A percentile compares a stretch with the other conserved stretches of the same genome.
These are phyloP conservation scores for Apiospora rasikravindrae DNA, from an alignment of 2,329 filamentous ascomycete species.

Conservation along the genomic window DNA sequence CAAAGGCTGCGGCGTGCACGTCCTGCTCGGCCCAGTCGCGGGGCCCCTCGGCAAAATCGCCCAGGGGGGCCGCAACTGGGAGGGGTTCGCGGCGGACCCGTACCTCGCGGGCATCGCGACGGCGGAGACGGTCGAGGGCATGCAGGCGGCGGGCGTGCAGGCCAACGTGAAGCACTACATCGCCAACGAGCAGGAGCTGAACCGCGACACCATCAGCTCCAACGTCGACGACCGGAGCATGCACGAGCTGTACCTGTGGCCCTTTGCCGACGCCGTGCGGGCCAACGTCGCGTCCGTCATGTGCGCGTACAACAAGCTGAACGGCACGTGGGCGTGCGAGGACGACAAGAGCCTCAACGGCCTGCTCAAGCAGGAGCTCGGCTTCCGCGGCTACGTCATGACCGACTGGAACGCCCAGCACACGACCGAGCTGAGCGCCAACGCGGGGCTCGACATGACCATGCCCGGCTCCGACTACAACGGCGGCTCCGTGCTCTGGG, in stretches of 20 bases:
- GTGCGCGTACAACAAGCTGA: slow-evolving; percentile 77
- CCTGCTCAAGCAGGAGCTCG: slow-evolving; percentile 72
- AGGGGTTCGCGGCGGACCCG: slow-evolving; percentile 80
- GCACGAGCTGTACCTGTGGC: slow-evolving; percentile 72
- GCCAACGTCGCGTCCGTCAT: slow-evolving; percentile 70
- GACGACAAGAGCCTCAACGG: slow-evolving; percentile 65
- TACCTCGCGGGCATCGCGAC: slow-evolving; percentile 71
- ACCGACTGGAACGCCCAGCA: slow-evolving; percentile 80
- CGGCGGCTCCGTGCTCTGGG: slow-evolving; percentile 60
- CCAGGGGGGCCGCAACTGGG: slow-evolving; percentile 80
- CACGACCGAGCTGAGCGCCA: slow-evolving; percentile 67
- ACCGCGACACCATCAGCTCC: slow-evolving; percentile 58
- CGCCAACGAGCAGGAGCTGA: slow-evolving; percentile 72
- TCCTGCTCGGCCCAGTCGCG: slow-evolving; percentile 76
- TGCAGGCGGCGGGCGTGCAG: slow-evolving; percentile 57
- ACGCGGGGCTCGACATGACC: slow-evolving; percentile 78
- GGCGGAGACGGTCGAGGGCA: slow-evolving; percentile 64
- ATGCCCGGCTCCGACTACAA: slow-evolving; percentile 75
- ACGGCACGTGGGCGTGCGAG: slow-evolving; percentile 71
- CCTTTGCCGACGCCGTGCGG: slow-evolving; percentile 71
- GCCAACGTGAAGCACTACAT: slow-evolving; percentile 66
- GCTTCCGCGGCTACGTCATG: slow-evolving; percentile 68
- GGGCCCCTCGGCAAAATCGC: slow-evolving; percentile 78
- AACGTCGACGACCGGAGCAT: slow-evolving; percentile 69
- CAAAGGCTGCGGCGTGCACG: slow-evolving; percentile 72